phyloP scores from a whole-genome alignment of 2,329 filamentous ascomycete genomes.

The Escovopsis weberi region DNA sequence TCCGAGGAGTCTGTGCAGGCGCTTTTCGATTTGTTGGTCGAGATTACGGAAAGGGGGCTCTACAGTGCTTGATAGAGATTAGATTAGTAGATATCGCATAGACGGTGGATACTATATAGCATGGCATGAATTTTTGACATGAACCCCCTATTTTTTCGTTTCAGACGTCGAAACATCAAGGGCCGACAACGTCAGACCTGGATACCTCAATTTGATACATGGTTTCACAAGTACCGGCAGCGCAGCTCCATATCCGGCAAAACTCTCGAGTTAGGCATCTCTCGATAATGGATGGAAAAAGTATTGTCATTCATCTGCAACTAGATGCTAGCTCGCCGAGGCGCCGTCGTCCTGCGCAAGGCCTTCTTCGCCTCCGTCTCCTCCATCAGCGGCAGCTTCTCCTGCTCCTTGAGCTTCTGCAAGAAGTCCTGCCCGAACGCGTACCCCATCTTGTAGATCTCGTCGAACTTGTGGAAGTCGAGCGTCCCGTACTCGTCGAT shows the following conservation, averaged over 20 bases:
- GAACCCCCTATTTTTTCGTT: neutral
- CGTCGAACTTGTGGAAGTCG: slow-evolving; percentile 95
- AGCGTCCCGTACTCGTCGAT: slow-evolving; percentile 88
- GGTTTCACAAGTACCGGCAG: too few species aligned
- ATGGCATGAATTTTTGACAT: neutral
- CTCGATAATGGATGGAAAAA: too few species aligned
- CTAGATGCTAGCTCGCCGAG: slow-evolving; percentile 61
- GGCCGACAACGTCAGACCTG: neutral
- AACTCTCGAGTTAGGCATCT: too few species aligned
- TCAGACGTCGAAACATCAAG: too few species aligned
- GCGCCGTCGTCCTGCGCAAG: slow-evolving; percentile 64
- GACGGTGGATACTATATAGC: neutral
- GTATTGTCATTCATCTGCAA: too few species aligned
- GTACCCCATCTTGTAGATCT: slow-evolving; percentile 86
- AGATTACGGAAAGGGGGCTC: slow-evolving; percentile 37
- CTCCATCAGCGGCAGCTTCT: slow-evolving; percentile 54
- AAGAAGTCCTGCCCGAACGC: slow-evolving; percentile 72
- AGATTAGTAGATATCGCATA: neutral
- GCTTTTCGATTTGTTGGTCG: slow-evolving; percentile 61
- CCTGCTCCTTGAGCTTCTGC: slow-evolving; percentile 60
- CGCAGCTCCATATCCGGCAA: too few species aligned
- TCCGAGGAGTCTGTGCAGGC: slow-evolving; percentile 59
- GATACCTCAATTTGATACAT: neutral
- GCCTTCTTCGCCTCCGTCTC: slow-evolving; percentile 67
- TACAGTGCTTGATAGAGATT: neutral